Percentiles rank a stretch among this genome's conserved stretches.
phyloP scores from a whole-genome alignment of 768 basidiomycete genomes.

The Russula abietina region DNA sequence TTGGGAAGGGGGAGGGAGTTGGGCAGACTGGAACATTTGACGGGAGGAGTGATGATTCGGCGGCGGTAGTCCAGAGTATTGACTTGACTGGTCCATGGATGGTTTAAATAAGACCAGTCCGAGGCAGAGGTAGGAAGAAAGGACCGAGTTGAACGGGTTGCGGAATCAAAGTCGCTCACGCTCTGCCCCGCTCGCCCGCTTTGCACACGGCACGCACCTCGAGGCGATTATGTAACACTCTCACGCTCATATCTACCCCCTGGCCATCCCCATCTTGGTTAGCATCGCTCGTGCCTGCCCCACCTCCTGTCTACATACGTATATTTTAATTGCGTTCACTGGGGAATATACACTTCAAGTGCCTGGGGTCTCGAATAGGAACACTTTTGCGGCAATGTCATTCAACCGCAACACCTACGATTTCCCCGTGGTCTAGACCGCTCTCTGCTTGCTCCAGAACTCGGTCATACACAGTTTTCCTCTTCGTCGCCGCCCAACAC shows the following conservation, averaged over 20 bases:
- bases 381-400: not conserved
- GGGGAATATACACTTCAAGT: slow-evolving; percentile 7
- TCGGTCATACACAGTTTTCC: not conserved
- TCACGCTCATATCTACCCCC: slow-evolving; percentile 15
- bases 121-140: slow-evolving; percentile 13
- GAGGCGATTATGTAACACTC: slow-evolving; percentile 11
- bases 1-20: slow-evolving; percentile 41
- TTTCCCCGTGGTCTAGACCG: slow-evolving; percentile 21
- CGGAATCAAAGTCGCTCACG: slow-evolving; percentile 11
- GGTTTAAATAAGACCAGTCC: slow-evolving; percentile 20
- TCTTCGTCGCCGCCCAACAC: slow-evolving; percentile 14
- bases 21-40: slow-evolving; percentile 39
- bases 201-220: slow-evolving; percentile 11
- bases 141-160: not conserved
- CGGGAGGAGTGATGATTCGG: slow-evolving; percentile 28
- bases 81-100: slow-evolving; percentile 28
- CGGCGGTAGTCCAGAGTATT: slow-evolving; percentile 25
- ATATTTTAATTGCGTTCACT: not conserved
- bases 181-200: slow-evolving; percentile 1
- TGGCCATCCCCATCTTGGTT: slow-evolving; percentile 4
- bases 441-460: slow-evolving; percentile 18
- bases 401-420: slow-evolving; percentile 24
- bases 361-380: slow-evolving; percentile 1
- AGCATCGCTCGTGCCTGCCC: slow-evolving; percentile 6
- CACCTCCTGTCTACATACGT: not conserved